Evolutionary conservation across 192 early-diverging fungal species (phyloP).

Genomic region (Jimgerdemannia lactiflua): DNA sequence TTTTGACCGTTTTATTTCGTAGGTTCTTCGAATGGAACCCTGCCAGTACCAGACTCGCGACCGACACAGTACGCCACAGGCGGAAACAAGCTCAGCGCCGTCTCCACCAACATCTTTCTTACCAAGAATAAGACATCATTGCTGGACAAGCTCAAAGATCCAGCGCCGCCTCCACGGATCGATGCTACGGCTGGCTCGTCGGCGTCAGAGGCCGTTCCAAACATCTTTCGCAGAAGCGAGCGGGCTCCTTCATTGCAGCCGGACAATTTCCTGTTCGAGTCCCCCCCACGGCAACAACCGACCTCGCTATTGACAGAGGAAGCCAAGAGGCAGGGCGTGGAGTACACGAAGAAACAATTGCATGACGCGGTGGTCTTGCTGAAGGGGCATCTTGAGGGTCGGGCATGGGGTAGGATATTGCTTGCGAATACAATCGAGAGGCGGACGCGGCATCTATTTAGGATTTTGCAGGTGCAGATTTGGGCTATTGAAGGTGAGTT

Average conservation of each 20-base stretch:
- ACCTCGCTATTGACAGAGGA: background rate
- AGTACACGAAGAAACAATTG: background rate
- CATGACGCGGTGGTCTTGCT: background rate
- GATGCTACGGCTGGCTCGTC: background rate
- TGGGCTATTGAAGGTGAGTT: conserved; percentile 26
- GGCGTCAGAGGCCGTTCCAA: background rate
- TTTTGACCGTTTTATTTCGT: background rate
- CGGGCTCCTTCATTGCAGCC: background rate
- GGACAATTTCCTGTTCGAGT: background rate
- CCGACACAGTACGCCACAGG: background rate
- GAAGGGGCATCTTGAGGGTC: background rate
- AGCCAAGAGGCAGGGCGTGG: background rate
- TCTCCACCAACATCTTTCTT: background rate
- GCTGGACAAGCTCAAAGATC: background rate
- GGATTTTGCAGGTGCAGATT: conserved; percentile 13
- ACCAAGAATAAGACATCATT: background rate
- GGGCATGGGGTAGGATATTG: background rate
- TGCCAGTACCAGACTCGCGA: background rate
- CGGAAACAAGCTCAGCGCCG: background rate
- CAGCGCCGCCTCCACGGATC: background rate
- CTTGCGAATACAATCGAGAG: background rate
- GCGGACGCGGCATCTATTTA: conserved; percentile 16
- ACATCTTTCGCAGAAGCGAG: background rate
- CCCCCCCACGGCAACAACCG: background rate
- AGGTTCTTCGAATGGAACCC: background rate